Conservation (phyloP, 1,284 basidiomycete genomes). For the Sphaerobolus stellatus region DNA sequence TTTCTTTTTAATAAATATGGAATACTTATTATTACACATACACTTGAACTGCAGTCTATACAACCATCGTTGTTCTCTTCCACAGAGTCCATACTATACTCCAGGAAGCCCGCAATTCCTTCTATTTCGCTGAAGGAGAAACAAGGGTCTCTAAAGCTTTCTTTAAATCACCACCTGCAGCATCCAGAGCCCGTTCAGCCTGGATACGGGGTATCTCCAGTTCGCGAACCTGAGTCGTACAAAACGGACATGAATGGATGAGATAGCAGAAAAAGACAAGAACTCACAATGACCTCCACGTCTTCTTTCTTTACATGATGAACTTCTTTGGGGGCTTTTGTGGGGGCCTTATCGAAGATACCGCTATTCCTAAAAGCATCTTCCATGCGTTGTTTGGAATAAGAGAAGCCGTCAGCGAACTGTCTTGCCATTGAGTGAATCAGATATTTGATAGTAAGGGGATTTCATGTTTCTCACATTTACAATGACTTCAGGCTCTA, state of each 20-base stretch:
- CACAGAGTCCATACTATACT: too few species aligned
- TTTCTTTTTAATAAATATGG: neutral
- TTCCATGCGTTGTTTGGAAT: conserved; percentile 65
- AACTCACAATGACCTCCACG: conserved; percentile 59
- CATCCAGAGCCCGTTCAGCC: conserved; percentile 55
- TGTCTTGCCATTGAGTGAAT: conserved; percentile 25
- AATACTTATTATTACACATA: neutral
- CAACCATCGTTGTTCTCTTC: too few species aligned
- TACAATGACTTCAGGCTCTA: conserved; percentile 66
- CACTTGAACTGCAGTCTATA: too few species aligned
- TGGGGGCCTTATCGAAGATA: conserved; percentile 52
- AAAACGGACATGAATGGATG: conserved; percentile 1
- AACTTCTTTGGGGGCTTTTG: conserved; percentile 40
- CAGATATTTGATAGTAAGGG: neutral
- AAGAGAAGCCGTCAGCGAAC: conserved; percentile 65
- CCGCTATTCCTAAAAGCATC: conserved; percentile 57
- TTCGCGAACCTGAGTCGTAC: conserved; percentile 50
- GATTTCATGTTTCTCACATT: conserved; percentile 45
- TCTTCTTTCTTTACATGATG: conserved; percentile 53
- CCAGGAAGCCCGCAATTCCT: too few species aligned
- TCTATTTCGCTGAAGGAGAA: conserved; percentile 1
- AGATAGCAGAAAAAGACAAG: conserved; percentile 1
- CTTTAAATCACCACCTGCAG: conserved; percentile 46
- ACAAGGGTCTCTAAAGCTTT: conserved; percentile 44
- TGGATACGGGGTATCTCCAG: conserved; percentile 59